Evolutionary conservation across 768 basidiomycete species (phyloP).

Genomic region (Lentinula lateritia): DNA sequence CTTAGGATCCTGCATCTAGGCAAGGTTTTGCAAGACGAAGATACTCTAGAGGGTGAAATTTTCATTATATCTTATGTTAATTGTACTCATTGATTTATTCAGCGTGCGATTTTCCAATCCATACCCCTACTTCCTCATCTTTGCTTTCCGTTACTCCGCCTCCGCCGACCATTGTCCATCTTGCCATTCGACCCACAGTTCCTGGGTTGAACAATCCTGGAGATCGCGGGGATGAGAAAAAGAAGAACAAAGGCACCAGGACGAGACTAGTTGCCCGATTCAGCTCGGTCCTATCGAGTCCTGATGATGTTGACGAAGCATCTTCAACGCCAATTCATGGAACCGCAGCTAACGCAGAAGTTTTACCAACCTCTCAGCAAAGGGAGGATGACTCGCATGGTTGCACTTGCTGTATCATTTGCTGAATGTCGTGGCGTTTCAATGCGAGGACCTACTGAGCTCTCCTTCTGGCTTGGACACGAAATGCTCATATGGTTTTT

Average conservation of each 20-base stretch:
- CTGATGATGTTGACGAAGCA: neutral
- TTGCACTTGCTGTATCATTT: neutral
- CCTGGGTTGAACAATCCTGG: constrained; percentile 47
- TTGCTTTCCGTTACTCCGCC: constrained; percentile 10
- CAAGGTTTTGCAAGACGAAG: constrained; percentile 80
- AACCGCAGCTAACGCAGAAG: neutral
- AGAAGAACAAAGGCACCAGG: constrained; percentile 8
- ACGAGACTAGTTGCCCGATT: neutral
- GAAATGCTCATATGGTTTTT: neutral
- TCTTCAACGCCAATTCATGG: neutral
- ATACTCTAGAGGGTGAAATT: constrained; percentile 50
- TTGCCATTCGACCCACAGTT: constrained; percentile 48
- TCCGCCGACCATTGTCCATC: constrained; percentile 63
- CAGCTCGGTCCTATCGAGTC: neutral
- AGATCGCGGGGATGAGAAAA: constrained; percentile 51
- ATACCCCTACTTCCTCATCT: constrained; percentile 7
- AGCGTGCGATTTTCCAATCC: constrained; percentile 8
- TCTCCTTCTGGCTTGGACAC: neutral
- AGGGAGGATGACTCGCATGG: neutral
- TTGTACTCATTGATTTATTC: neutral
- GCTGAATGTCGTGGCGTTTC: neutral
- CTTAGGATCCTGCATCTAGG: constrained; percentile 73
- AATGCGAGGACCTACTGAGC: neutral
- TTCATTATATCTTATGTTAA: neutral
- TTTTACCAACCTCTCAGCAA: neutral